Conservation (phyloP, 495 filamentous ascomycete genomes). For the Peziza echinospora region DNA sequence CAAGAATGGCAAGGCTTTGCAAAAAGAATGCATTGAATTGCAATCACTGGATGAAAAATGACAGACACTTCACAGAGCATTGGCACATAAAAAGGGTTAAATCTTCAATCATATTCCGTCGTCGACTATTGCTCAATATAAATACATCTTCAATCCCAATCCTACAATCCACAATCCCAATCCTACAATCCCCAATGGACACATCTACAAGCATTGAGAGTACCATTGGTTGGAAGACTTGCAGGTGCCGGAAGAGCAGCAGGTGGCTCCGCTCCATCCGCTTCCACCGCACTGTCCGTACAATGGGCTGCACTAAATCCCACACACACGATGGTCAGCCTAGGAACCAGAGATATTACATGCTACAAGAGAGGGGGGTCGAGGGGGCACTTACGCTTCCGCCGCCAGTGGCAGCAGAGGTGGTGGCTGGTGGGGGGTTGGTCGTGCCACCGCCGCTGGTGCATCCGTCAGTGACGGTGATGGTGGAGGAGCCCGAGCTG, state of each 20-base stretch:
- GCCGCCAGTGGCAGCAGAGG: neutral
- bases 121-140: too few species aligned
- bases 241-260: constrained; percentile 16
- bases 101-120: too few species aligned
- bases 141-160: too few species aligned
- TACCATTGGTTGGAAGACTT: constrained; percentile 11
- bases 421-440: neutral
- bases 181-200: too few species aligned
- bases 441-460: neutral
- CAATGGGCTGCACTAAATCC: neutral
- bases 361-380: neutral
- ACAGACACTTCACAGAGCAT: too few species aligned
- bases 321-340: neutral
- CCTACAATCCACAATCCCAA: too few species aligned
- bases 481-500: constrained; percentile 24
- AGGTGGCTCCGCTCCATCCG: constrained; percentile 23
- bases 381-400: too few species aligned
- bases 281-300: constrained; percentile 21
- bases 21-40: too few species aligned
- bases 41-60: too few species aligned
- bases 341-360: neutral
- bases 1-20: too few species aligned
- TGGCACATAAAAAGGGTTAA: too few species aligned
- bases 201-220: constrained; percentile 18
- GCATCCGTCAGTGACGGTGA: constrained; percentile 16